Conservation (phyloP, 495 filamentous ascomycete species). For the Cairneyella variabilis region DNA sequence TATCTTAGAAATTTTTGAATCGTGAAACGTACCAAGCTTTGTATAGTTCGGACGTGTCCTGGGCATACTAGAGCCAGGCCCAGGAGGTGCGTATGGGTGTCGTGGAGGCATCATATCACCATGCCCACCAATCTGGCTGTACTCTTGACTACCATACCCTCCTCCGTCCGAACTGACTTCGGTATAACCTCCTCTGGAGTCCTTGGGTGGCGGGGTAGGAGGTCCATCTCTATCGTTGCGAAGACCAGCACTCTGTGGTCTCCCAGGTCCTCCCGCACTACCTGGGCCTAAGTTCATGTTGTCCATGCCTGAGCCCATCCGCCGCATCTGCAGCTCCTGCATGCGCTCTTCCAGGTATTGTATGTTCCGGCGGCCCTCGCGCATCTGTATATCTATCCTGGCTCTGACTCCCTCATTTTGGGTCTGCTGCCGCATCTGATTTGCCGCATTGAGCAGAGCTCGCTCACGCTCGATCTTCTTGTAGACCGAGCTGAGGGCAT, state of each 20-base stretch:
- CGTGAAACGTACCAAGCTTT: slow-evolving; percentile 73
- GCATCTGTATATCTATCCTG: slow-evolving; percentile 84
- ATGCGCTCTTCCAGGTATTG: slow-evolving; percentile 90
- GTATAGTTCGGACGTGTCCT: slow-evolving; percentile 85
- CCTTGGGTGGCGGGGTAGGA: slow-evolving; percentile 64
- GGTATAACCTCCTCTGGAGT: slow-evolving; percentile 36
- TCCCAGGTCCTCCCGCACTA: slow-evolving; percentile 33
- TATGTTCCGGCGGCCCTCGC: slow-evolving; percentile 88
- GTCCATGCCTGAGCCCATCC: slow-evolving; percentile 60
- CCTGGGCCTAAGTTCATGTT: slow-evolving; percentile 49
- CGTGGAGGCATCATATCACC: slow-evolving; percentile 78
- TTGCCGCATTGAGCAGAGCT: slow-evolving; percentile 89
- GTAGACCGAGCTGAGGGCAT: slow-evolving; percentile 80
- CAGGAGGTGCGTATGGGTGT: slow-evolving; percentile 73
- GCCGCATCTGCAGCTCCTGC: slow-evolving; percentile 80
- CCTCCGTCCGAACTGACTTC: slow-evolving; percentile 30
- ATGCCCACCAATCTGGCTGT: slow-evolving; percentile 43
- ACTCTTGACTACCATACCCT: slow-evolving; percentile 40
- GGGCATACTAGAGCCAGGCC: slow-evolving; percentile 63
- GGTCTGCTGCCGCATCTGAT: slow-evolving; percentile 91
- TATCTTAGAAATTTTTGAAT: background rate
- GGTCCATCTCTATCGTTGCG: slow-evolving; percentile 43
- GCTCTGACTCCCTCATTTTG: slow-evolving; percentile 87
- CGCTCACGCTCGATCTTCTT: slow-evolving; percentile 98
- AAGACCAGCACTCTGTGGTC: slow-evolving; percentile 27